Conservation (phyloP, 257 asterid species). For the Solanum infundibuliforme region DNA sequence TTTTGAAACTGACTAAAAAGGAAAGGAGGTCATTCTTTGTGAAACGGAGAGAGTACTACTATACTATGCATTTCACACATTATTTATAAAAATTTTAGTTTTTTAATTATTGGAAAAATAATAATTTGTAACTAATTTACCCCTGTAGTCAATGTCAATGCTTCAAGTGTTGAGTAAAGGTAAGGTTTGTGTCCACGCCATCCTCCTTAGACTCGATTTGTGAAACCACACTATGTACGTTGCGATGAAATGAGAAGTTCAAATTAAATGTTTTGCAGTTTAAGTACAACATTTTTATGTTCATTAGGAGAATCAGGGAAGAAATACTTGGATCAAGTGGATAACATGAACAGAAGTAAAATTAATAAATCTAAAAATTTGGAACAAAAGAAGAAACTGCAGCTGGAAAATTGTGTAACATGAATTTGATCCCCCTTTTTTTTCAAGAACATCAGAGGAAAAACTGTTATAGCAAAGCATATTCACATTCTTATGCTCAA, state of each 20-base stretch:
- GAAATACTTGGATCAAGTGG: not conserved
- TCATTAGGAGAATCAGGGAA: not conserved
- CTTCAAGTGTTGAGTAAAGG: too few relatives aligned
- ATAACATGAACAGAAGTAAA: not conserved
- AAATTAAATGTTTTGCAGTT: not conserved
- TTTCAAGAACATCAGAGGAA: not conserved
- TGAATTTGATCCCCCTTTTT: not conserved
- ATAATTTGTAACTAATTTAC: too few relatives aligned
- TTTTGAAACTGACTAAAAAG: too few relatives aligned
- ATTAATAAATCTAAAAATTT: not conserved
- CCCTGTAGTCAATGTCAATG: too few relatives aligned
- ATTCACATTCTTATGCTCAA: not conserved
- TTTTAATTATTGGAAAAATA: too few relatives aligned
- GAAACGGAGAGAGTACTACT: too few relatives aligned
- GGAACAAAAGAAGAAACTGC: not conserved
- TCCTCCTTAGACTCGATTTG: fast-evolving
- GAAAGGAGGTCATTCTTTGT: too few relatives aligned
- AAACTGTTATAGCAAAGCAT: not conserved
- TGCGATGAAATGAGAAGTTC: not conserved
- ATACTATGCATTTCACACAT: not conserved
- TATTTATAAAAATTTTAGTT: not conserved
- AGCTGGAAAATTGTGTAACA: not conserved
- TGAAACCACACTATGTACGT: fast-evolving
- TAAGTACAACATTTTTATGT: not conserved
- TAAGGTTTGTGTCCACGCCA: too few relatives aligned